Evolutionary conservation across 257 asterid genomes (phyloP).

Genomic region (Salvia miltiorrhiza): DNA sequence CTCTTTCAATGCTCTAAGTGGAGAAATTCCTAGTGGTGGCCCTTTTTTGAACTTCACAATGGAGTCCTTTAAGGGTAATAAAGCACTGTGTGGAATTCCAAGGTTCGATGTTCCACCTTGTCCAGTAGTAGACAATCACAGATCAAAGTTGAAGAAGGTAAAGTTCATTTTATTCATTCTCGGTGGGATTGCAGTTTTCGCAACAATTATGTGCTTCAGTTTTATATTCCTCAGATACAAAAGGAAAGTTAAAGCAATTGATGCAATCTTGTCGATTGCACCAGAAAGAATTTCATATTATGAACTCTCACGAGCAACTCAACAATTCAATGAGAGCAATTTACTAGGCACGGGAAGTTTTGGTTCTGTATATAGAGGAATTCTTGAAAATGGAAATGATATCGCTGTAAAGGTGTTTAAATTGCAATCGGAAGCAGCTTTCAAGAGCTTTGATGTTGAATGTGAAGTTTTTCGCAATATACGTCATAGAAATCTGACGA

Average conservation of each 20-base stretch:
- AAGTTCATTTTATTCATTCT: neutral
- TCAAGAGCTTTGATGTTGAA: no score
- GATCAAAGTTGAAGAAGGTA: neutral
- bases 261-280: neutral
- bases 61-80: no score
- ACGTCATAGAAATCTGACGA: no score
- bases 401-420: no score
- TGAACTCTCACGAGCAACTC: neutral
- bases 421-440: no score
- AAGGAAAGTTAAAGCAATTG: neutral
- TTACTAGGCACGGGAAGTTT: no score
- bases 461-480: no score
- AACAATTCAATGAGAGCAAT: neutral
- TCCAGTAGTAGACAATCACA: neutral
- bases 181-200: neutral
- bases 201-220: no score
- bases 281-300: neutral
- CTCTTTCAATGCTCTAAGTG: constrained; percentile 25
- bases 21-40: constrained; percentile 27
- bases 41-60: constrained; percentile 28
- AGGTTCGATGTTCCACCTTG: constrained; percentile 21
- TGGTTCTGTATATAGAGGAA: neutral
- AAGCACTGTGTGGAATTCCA: constrained; percentile 11
- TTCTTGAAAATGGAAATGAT: neutral
- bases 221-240: neutral